phyloP scores from a whole-genome alignment of 106 monocot species.

The Platanthera zijinensis region DNA sequence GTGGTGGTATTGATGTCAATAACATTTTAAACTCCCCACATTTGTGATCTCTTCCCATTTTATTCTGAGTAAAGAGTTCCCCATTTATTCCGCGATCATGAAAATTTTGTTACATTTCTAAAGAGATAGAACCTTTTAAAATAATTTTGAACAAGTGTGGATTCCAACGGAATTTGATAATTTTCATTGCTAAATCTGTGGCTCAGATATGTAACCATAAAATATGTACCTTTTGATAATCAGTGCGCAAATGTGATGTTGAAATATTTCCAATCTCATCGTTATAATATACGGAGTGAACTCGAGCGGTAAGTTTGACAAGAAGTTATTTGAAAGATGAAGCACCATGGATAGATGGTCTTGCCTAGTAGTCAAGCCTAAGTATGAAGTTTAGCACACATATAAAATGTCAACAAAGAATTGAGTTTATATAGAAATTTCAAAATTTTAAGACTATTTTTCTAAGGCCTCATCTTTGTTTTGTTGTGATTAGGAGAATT shows the following conservation, averaged over 20 bases:
- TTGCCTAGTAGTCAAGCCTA: conserved; percentile 87
- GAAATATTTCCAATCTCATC: conserved; percentile 86
- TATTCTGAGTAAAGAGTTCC: neutral
- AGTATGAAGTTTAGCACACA: conserved; percentile 11
- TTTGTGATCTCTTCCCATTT: neutral
- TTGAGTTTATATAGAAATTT: neutral
- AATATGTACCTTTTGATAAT: conserved; percentile 48
- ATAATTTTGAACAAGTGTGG: neutral
- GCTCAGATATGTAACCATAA: no score
- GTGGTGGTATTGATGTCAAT: neutral
- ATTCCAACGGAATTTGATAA: neutral
- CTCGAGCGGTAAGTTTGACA: conserved; percentile 61
- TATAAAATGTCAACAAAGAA: neutral
- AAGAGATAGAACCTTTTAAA: neutral
- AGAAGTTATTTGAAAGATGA: conserved; percentile 77
- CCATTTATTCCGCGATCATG: no score
- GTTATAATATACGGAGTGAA: conserved; percentile 80
- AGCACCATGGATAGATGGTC: conserved; percentile 39
- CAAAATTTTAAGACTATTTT: neutral
- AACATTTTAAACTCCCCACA: neutral
- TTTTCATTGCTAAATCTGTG: neutral
- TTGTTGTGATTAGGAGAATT: no score
- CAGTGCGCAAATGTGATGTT: conserved; percentile 59
- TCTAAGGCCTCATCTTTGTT: no score
- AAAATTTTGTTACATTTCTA: neutral